These are phyloP conservation scores for Hymenoscyphus infarciens DNA, from an alignment of 2,329 filamentous ascomycete species.

Conservation along the genomic window DNA sequence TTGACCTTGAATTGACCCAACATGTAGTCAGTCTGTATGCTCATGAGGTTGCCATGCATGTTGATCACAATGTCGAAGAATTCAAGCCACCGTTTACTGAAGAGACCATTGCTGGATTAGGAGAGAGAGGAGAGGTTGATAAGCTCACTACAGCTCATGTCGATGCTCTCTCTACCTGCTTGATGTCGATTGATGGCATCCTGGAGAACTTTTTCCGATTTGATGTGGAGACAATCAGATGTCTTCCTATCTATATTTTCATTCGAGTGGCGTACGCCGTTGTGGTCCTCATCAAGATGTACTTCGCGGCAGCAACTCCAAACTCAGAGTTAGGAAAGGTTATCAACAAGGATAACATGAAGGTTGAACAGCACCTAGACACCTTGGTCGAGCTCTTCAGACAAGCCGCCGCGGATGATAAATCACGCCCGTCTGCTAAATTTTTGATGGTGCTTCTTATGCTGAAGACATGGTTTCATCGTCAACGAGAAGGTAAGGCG, in stretches of 20 bases:
- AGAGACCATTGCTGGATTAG: slow-evolving; percentile 25
- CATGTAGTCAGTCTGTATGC: slow-evolving; percentile 53
- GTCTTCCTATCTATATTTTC: slow-evolving; percentile 47
- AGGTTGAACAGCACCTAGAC: slow-evolving; percentile 63
- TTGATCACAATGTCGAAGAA: slow-evolving; percentile 53
- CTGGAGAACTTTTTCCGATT: slow-evolving; percentile 50
- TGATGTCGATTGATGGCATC: slow-evolving; percentile 50
- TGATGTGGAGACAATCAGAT: slow-evolving; percentile 44
- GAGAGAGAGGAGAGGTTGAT: slow-evolving; percentile 16
- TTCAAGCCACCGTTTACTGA: slow-evolving; percentile 40
- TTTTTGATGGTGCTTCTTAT: slow-evolving; percentile 69
- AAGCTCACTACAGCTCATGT: slow-evolving; percentile 42
- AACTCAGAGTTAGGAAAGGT: slow-evolving; percentile 66
- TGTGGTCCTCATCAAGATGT: slow-evolving; percentile 58
- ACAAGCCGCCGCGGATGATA: slow-evolving; percentile 58
- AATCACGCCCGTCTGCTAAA: slow-evolving; percentile 63
- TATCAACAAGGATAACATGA: slow-evolving; percentile 65
- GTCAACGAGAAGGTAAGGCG: slow-evolving; percentile 31
- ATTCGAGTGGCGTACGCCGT: slow-evolving; percentile 54
- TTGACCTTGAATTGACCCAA: slow-evolving; percentile 48
- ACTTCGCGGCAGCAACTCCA: slow-evolving; percentile 57
- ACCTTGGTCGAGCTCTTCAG: slow-evolving; percentile 66
- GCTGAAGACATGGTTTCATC: slow-evolving; percentile 59
- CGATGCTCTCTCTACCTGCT: slow-evolving; percentile 48
- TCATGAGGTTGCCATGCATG: slow-evolving; percentile 56